Percentiles rank a stretch among this genome's conserved stretches.
Evolutionary conservation across 257 asterid species (phyloP).

Genomic region (Solanum rostratum): DNA sequence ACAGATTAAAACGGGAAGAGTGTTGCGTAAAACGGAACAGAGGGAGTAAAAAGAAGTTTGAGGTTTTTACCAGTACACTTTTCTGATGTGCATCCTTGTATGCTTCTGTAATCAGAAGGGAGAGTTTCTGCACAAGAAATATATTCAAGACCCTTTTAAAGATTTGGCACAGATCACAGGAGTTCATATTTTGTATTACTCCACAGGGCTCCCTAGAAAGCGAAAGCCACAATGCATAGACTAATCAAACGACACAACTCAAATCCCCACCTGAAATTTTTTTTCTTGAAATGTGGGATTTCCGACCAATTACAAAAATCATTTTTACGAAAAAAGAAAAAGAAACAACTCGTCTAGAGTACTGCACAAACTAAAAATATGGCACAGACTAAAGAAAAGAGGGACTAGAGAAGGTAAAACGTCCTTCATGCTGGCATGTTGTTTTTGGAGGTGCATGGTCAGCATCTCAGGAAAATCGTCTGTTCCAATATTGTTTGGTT

Average conservation of each 20-base stretch:
- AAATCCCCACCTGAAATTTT: neutral
- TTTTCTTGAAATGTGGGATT: neutral
- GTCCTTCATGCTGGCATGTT: neutral
- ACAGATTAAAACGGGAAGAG: neutral
- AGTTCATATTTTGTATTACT: neutral
- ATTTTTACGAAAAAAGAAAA: neutral
- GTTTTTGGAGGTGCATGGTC: neutral
- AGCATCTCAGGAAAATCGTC: neutral
- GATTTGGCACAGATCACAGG: neutral
- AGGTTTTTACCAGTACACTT: constrained; percentile 58
- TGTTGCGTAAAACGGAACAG: neutral
- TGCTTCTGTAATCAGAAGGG: constrained; percentile 82
- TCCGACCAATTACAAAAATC: neutral
- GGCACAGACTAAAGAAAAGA: neutral
- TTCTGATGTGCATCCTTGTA: constrained; percentile 91
- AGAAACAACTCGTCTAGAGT: neutral
- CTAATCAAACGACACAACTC: neutral
- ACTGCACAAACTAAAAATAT: neutral
- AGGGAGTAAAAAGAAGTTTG: neutral
- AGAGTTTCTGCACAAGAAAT: constrained; percentile 42
- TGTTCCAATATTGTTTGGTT: neutral
- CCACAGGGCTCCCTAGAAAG: neutral
- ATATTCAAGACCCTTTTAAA: neutral
- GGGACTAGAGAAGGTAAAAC: neutral
- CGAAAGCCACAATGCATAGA: neutral